Conservation (phyloP, 2,329 filamentous ascomycete genomes). For the Trichoderma koningii region DNA sequence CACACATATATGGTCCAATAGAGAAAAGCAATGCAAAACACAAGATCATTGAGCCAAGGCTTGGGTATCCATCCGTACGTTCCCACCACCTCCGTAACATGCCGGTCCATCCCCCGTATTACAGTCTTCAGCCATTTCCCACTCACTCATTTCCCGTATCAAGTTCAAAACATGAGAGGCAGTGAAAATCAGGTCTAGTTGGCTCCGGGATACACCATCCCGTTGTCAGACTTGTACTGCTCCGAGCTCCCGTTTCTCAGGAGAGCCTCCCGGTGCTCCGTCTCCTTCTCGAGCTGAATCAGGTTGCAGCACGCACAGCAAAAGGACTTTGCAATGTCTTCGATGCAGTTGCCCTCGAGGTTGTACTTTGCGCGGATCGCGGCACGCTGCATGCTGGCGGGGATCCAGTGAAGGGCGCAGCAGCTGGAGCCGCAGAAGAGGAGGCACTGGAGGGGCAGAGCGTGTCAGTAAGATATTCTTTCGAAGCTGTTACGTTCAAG, state of each 20-base stretch:
- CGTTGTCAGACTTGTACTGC: slow-evolving; percentile 31
- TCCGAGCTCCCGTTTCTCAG: slow-evolving; percentile 27
- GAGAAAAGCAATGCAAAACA: neutral
- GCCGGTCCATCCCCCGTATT: slow-evolving; percentile 1
- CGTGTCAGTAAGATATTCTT: slow-evolving; percentile 25
- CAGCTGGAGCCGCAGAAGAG: slow-evolving; percentile 47
- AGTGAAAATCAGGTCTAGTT: neutral
- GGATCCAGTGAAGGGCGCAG: slow-evolving; percentile 47
- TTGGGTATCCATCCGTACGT: slow-evolving; percentile 10
- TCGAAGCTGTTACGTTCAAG: neutral
- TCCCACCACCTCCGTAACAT: slow-evolving; percentile 1
- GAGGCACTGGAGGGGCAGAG: slow-evolving; percentile 41
- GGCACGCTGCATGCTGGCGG: slow-evolving; percentile 49
- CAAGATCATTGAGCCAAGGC: neutral
- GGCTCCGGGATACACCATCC: slow-evolving; percentile 29
- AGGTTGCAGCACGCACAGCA: slow-evolving; percentile 51
- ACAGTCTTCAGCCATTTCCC: neutral
- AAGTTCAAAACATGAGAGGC: neutral
- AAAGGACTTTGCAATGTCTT: slow-evolving; percentile 47
- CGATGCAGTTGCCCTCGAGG: slow-evolving; percentile 47
- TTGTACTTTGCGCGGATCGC: slow-evolving; percentile 49
- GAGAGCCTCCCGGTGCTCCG: slow-evolving; percentile 40
- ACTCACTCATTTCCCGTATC: neutral
- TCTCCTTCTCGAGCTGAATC: slow-evolving; percentile 53
- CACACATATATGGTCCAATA: too few relatives aligned